Evolutionary conservation across 441 rosid genomes (phyloP), one percentile per base, ranked within the genome.

Genomic region (Cnidoscolus chayamansa): DNA sequence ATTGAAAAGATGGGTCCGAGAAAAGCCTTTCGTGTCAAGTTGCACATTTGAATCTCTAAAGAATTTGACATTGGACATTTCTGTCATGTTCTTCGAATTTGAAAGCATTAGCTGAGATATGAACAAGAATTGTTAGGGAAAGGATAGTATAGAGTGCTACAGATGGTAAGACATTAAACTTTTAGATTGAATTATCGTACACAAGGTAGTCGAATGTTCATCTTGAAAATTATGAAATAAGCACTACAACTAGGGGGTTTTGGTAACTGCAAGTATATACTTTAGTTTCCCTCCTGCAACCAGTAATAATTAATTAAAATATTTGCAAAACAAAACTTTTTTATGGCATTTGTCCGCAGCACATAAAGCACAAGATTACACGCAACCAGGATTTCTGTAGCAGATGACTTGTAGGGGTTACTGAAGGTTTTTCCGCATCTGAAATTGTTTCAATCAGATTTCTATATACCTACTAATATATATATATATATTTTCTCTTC

Each of bases 361-460:
- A 40, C 7, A 5, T 7, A 40, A 40, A 40, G 6, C 45, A 40
- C 45, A 40, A 5, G 45, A 3, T 40, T 40, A 40, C 7, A 40
- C 7, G 6, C 7, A 40, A 40, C 45, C 4, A 5, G 45, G 8
- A 17, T 60, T 31, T 31, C 16, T 31, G 45, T 1, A 5, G 43
- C 0, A n/a, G 25, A 1, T 53, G 7, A 53, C 45, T 40, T 10
- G 62, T 2, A 16, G 62, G 15, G 37, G 37, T 58, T 37, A 7
- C 68, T 30, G 11, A 48, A 53, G 32, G 40, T 56, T 51, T 67
- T 53, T 67, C 59, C 15, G 48, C 17, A 30, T 1, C 57, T 58
- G 59, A 70, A 30, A 25, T 25, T 45, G 73, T 70, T 59, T 7
- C 59, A 16, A 55, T 68, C 32, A 35, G 59, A 68, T 67, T 9